These are phyloP conservation scores for Biscutella auriculata DNA, from an alignment of 441 rosid genomes.

Conservation along the genomic window DNA sequence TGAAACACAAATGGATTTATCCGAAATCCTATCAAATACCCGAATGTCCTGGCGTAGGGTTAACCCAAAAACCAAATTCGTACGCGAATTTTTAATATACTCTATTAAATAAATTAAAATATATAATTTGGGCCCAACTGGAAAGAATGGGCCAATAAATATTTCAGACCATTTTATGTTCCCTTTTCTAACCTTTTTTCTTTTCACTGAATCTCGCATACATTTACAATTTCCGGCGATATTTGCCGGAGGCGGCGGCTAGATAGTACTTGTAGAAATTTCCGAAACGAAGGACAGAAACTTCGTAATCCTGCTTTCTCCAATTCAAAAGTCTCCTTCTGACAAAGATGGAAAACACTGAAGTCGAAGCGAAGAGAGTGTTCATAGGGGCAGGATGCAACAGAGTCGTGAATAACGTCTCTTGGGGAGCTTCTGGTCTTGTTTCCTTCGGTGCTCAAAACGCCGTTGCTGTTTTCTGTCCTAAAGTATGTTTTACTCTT, in stretches of 20 bases:
- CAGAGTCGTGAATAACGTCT: slow-evolving; percentile 75
- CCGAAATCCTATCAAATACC: too few species aligned
- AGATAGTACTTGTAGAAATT: background rate
- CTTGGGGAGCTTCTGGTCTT: slow-evolving; percentile 84
- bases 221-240: background rate
- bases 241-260: slow-evolving; percentile 5
- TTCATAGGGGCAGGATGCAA: slow-evolving; percentile 95
- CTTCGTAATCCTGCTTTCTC: background rate
- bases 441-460: slow-evolving; percentile 82
- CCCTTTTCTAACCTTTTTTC: background rate
- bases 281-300: background rate
- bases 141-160: background rate
- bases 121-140: background rate
- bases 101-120: background rate
- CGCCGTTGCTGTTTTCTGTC: slow-evolving; percentile 70
- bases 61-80: too few species aligned
- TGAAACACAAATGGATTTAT: too few species aligned
- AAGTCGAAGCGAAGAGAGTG: slow-evolving; percentile 38
- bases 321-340: background rate
- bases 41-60: too few species aligned
- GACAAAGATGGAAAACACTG: slow-evolving; percentile 9
- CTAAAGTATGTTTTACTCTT: slow-evolving; percentile 33
- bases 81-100: too few species aligned
- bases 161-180: background rate
- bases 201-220: background rate